phyloP scores from a whole-genome alignment of 768 basidiomycete genomes.

The Amanita fuliginea region DNA sequence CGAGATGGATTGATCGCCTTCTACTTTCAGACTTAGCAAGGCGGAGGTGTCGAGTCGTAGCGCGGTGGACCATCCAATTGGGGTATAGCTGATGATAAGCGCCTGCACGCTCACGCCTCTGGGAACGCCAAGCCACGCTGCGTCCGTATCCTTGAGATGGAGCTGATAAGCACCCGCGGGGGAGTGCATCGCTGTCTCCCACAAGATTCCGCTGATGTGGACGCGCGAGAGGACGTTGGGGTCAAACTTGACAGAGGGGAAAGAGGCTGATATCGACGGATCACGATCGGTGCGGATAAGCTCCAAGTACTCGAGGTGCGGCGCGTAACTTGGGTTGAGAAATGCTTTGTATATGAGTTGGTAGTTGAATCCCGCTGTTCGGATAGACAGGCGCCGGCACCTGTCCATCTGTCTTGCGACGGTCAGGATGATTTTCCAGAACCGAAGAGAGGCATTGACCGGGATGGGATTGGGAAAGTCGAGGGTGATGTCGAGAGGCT shows the following conservation, averaged over 20 bases:
- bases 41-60: conserved; percentile 1
- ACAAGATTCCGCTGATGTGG: background rate
- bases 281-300: conserved; percentile 5
- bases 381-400: conserved; percentile 3
- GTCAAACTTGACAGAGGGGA: conserved; percentile 2
- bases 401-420: conserved; percentile 1
- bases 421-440: conserved; percentile 3
- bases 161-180: background rate
- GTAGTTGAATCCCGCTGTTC: conserved; percentile 2
- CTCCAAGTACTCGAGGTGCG: conserved; percentile 2
- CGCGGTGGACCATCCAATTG: conserved; percentile 1
- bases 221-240: conserved; percentile 1
- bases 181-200: background rate
- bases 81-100: conserved; percentile 1
- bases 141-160: conserved; percentile 3
- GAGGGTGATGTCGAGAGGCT: conserved; percentile 3
- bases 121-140: conserved; percentile 1
- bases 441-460: background rate
- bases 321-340: background rate
- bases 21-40: conserved; percentile 2
- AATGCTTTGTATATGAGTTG: conserved; percentile 5
- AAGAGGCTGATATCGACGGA: conserved; percentile 3
- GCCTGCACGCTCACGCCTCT: background rate
- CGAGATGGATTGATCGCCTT: conserved; percentile 1
- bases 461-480: conserved; percentile 3